Evolutionary conservation across 208 protist genomes (phyloP).

Genomic region (Perkinsela sp.): DNA sequence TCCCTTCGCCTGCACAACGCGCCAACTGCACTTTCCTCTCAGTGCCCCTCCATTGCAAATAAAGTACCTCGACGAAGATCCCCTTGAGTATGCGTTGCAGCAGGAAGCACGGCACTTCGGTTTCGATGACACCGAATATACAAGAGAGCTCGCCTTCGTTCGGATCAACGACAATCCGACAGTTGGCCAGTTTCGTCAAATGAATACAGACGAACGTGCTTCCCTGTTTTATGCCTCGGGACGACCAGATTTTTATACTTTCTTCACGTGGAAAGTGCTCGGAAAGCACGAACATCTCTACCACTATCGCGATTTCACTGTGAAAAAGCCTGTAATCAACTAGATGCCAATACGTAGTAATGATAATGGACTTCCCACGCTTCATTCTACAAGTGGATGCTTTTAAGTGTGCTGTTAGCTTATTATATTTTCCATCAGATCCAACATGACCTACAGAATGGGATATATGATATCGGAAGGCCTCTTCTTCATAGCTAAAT

Average conservation of each 20-base stretch:
- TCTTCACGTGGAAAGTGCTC: slow-evolving; percentile 26
- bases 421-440: no score
- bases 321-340: slow-evolving; percentile 1
- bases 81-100: slow-evolving; percentile 47
- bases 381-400: no score
- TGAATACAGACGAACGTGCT: slow-evolving; percentile 42
- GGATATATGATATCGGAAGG: no score
- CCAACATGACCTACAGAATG: no score
- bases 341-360: no score
- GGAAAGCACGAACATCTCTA: slow-evolving; percentile 50
- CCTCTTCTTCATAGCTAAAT: no score
- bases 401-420: no score
- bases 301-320: slow-evolving; percentile 43
- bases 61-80: slow-evolving; percentile 45
- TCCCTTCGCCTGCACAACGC: no score
- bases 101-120: slow-evolving; percentile 53
- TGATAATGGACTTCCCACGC: no score
- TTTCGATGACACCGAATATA: slow-evolving; percentile 53
- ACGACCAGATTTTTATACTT: slow-evolving; percentile 51
- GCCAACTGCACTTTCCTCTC: slow-evolving; percentile 42
- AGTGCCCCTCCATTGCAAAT: slow-evolving; percentile 41
- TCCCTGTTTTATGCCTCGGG: slow-evolving; percentile 55
- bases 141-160: slow-evolving; percentile 54
- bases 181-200: slow-evolving; percentile 39
- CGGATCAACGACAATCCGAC: slow-evolving; percentile 57